Conservation (phyloP, 371 early-diverging fungal genomes). For the Zychaea mexicana region DNA sequence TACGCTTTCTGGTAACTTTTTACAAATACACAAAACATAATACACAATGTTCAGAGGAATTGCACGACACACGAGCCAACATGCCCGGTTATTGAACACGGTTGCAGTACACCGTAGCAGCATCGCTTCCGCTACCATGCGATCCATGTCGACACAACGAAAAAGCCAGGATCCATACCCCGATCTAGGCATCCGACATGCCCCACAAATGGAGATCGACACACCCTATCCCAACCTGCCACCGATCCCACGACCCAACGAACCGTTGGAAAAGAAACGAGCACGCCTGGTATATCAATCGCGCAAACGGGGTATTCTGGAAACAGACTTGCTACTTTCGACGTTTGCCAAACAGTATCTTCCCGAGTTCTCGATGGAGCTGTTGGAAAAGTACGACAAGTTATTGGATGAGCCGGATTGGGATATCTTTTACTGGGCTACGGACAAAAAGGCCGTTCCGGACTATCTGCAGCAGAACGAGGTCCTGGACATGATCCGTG, state of each 20-base stretch:
- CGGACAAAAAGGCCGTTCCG: slow-evolving; percentile 69
- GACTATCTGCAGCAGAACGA: slow-evolving; percentile 48
- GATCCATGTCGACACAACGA: background rate
- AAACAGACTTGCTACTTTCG: slow-evolving; percentile 88
- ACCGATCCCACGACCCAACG: slow-evolving; percentile 64
- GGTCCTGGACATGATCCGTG: slow-evolving; percentile 63
- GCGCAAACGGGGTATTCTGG: slow-evolving; percentile 95
- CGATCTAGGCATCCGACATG: slow-evolving; percentile 46
- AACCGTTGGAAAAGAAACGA: slow-evolving; percentile 67
- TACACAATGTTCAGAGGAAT: background rate
- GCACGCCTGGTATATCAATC: slow-evolving; percentile 87
- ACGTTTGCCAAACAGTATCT: slow-evolving; percentile 83
- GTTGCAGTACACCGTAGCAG: background rate
- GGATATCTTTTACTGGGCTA: slow-evolving; percentile 96
- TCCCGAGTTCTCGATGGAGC: slow-evolving; percentile 45
- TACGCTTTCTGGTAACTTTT: too few species aligned
- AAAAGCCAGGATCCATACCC: slow-evolving; percentile 44
- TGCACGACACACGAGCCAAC: background rate
- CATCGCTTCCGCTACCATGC: background rate
- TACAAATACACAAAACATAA: too few species aligned
- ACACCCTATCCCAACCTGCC: slow-evolving; percentile 65
- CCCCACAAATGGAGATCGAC: slow-evolving; percentile 43
- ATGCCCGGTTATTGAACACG: background rate
- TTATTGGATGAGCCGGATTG: slow-evolving; percentile 93
- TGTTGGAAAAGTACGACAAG: slow-evolving; percentile 79